These are phyloP conservation scores for Pedinophyceae sp. DNA, from an alignment of 139 green algal genomes.

Conservation along the genomic window DNA sequence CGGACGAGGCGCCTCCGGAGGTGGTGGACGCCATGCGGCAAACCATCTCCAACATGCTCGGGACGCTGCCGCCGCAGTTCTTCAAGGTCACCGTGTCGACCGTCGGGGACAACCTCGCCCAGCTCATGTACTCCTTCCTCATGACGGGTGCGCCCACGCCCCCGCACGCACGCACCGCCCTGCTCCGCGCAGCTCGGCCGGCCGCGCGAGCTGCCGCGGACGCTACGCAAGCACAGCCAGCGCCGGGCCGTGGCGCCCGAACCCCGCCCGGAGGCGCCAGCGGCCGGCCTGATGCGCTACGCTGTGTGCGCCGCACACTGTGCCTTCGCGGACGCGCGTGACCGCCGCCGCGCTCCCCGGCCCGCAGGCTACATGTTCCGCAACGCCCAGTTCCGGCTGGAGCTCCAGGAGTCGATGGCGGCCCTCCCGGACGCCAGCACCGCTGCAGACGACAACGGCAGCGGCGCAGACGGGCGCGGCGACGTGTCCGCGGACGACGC, in stretches of 20 bases:
- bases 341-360: background rate
- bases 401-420: constrained; percentile 2
- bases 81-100: constrained; percentile 63
- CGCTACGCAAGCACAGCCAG: too few species aligned
- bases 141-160: too few species aligned
- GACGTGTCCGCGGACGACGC: too few species aligned
- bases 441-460: constrained; percentile 1
- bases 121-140: constrained; percentile 72
- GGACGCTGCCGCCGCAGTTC: constrained; percentile 59
- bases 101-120: constrained; percentile 61
- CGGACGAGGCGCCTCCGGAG: constrained; percentile 21
- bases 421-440: constrained; percentile 6
- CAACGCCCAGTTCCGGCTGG: constrained; percentile 31
- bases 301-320: background rate
- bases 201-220: too few species aligned
- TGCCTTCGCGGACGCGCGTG: background rate
- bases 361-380: constrained; percentile 39
- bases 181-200: too few species aligned
- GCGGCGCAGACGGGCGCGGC: background rate
- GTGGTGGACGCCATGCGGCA: constrained; percentile 63
- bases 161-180: too few species aligned
- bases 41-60: constrained; percentile 65
- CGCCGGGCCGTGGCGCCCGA: too few species aligned
- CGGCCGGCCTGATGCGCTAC: too few species aligned
- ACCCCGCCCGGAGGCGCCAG: too few species aligned